Conservation (phyloP, 768 basidiomycete species). For the Amanita phalloides region DNA sequence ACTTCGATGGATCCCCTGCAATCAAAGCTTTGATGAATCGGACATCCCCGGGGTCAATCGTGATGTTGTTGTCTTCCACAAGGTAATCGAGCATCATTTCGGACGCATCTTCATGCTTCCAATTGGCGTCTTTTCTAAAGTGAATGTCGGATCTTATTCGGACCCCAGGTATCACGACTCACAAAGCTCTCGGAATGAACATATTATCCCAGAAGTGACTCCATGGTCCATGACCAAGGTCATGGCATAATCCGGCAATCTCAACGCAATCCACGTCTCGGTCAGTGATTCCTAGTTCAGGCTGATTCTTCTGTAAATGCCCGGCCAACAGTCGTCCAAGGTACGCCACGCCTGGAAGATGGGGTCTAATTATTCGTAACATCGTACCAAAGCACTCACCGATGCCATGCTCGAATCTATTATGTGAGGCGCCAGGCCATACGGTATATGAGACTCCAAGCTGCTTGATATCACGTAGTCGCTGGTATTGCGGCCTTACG, state of each 20-base stretch:
- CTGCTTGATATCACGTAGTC: constrained; percentile 69
- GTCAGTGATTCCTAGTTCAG: constrained; percentile 51
- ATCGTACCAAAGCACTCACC: constrained; percentile 29
- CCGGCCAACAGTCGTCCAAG: constrained; percentile 56
- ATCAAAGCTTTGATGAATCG: constrained; percentile 72
- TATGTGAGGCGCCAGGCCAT: constrained; percentile 72
- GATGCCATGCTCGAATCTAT: constrained; percentile 77
- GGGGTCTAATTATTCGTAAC: not conserved
- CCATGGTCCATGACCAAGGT: constrained; percentile 82
- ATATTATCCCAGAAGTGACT: constrained; percentile 73
- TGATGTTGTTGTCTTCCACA: constrained; percentile 42
- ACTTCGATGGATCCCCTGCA: constrained; percentile 42
- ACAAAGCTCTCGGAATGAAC: constrained; percentile 65
- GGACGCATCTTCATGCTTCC: too few species aligned
- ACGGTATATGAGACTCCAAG: constrained; percentile 69
- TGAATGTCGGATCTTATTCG: not conserved
- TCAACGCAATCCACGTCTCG: constrained; percentile 71
- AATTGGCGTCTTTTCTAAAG: constrained; percentile 24
- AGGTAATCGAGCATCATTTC: constrained; percentile 25
- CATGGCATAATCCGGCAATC: constrained; percentile 75
- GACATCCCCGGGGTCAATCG: constrained; percentile 36
- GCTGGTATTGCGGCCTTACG: constrained; percentile 61
- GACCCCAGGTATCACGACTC: constrained; percentile 14
- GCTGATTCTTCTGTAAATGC: constrained; percentile 47
- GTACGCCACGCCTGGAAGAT: constrained; percentile 54